Evolutionary conservation across 192 early-diverging fungal species (phyloP).

Genomic region (Lobosporangium transversale): DNA sequence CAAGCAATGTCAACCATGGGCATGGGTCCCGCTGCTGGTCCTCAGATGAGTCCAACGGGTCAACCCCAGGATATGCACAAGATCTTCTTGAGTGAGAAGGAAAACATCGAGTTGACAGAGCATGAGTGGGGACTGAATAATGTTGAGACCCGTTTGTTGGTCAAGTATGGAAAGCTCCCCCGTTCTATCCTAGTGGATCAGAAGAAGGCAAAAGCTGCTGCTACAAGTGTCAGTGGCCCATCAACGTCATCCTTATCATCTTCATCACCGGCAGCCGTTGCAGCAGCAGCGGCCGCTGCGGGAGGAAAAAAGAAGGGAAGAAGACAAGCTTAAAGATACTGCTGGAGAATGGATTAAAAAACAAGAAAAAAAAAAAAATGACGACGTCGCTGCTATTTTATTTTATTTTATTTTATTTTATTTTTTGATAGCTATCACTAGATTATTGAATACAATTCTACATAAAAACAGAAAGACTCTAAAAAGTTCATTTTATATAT

Average conservation of each 20-base stretch:
- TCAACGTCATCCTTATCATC: not conserved
- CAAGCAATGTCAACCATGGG: slow-evolving; percentile 91
- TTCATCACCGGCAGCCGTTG: not conserved
- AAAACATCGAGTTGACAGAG: slow-evolving; percentile 83
- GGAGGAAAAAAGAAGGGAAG: slow-evolving; percentile 43
- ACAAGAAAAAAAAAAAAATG: not conserved
- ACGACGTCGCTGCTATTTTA: too few species aligned
- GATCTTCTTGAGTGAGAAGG: slow-evolving; percentile 88
- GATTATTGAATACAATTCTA: too few species aligned
- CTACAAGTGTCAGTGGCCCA: not conserved
- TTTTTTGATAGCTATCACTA: too few species aligned
- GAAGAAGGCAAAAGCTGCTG: slow-evolving; percentile 25
- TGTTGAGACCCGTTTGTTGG: slow-evolving; percentile 82
- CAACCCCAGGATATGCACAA: slow-evolving; percentile 88
- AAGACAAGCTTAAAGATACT: slow-evolving; percentile 22
- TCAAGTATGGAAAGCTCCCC: slow-evolving; percentile 74
- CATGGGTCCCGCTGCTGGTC: slow-evolving; percentile 67
- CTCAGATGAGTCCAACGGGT: slow-evolving; percentile 64
- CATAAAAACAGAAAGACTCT: not conserved
- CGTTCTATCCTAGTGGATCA: slow-evolving; percentile 37
- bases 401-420: too few species aligned
- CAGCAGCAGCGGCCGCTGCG: slow-evolving; percentile 13
- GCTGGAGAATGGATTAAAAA: not conserved
- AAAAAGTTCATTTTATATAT: too few species aligned
- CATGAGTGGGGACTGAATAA: slow-evolving; percentile 85